Conservation (phyloP, 139 green algal genomes). For the Chlamydomonas applanata region DNA sequence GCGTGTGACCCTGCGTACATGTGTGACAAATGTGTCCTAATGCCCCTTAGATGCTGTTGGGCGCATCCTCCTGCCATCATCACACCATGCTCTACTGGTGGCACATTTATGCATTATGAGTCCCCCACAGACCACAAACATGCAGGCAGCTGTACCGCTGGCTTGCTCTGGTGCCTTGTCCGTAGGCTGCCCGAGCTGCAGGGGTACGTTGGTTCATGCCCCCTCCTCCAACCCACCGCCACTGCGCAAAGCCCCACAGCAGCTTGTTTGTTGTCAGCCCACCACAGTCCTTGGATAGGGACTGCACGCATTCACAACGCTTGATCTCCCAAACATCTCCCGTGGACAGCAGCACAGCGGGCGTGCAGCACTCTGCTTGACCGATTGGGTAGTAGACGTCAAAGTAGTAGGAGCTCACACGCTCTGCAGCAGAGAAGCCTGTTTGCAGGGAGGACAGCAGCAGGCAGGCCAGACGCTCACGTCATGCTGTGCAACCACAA, state of each 20-base stretch:
- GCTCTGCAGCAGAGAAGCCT: conserved; percentile 45
- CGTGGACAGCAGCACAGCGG: conserved; percentile 56
- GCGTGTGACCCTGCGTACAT: conserved; percentile 38
- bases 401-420: conserved; percentile 27
- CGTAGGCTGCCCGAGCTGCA: no score
- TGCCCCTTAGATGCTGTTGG: no score
- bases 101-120: no score
- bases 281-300: conserved; percentile 58
- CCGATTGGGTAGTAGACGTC: conserved; percentile 66
- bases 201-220: no score
- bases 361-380: conserved; percentile 69
- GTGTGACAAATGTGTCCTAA: no score
- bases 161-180: no score
- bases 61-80: no score
- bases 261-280: conserved; percentile 37
- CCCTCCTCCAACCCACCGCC: conserved; percentile 43
- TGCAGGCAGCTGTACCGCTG: no score
- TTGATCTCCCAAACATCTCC: conserved; percentile 65
- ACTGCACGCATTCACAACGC: conserved; percentile 55
- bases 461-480: not conserved
- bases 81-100: no score
- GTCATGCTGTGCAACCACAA: not conserved
- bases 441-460: not conserved
- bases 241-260: conserved; percentile 48
- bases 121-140: no score